Evolutionary conservation across 768 basidiomycete genomes (phyloP).

Genomic region (Myochromella boudieri): DNA sequence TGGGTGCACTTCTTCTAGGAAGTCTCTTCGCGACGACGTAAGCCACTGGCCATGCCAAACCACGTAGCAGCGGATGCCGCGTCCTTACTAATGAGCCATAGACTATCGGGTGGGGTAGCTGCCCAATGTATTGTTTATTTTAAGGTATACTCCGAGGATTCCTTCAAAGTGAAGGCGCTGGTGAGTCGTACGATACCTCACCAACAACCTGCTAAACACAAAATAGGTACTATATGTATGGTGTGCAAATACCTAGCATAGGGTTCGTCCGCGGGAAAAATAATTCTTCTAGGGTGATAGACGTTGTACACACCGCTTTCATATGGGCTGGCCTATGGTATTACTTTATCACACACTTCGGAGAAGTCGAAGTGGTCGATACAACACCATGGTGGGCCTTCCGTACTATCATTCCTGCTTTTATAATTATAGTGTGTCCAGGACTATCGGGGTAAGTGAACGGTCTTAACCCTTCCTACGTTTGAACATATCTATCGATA

Average conservation of each 20-base stretch:
- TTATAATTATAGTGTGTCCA: not conserved
- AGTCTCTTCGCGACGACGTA: constrained; percentile 14
- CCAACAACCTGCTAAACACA: too few relatives aligned
- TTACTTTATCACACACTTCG: constrained; percentile 4
- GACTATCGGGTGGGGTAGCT: constrained; percentile 12
- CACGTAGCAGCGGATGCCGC: too few relatives aligned
- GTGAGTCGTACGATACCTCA: constrained; percentile 5
- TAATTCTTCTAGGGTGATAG: constrained; percentile 1
- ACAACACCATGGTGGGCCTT: constrained; percentile 6
- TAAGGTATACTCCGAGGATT: constrained; percentile 9
- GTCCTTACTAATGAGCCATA: too few relatives aligned
- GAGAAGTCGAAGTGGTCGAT: not conserved
- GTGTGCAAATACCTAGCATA: too few relatives aligned
- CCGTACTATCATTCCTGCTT: not conserved
- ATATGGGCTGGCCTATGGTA: constrained; percentile 14
- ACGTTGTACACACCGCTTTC: constrained; percentile 3
- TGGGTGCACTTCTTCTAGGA: constrained; percentile 13
- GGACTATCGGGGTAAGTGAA: not conserved
- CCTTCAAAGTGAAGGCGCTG: constrained; percentile 3
- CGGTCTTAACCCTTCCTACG: too few relatives aligned
- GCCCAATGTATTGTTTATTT: constrained; percentile 12
- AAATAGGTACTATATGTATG: too few relatives aligned
- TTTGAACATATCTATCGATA: too few relatives aligned
- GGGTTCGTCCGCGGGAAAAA: too few relatives aligned
- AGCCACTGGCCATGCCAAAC: too few relatives aligned